Percentiles rank a stretch among this genome's conserved stretches.
Conservation (phyloP, 129 eudicot species). For the Ambrosia artemisiifolia region DNA sequence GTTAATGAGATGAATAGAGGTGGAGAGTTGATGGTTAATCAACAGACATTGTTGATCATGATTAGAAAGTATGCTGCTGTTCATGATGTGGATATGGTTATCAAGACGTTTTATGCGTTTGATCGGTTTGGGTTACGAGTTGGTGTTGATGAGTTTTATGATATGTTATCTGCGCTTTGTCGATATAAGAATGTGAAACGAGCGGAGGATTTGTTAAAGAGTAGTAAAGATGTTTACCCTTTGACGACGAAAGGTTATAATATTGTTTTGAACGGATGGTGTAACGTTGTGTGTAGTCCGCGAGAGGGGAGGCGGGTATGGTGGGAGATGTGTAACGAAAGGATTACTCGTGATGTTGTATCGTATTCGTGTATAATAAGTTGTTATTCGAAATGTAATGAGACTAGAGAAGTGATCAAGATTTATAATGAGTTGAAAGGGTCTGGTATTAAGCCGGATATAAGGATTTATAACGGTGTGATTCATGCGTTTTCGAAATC, state of each 20-base stretch:
- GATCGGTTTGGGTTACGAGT: constrained; percentile 48
- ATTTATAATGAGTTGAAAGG: constrained; percentile 58
- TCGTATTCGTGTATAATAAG: constrained; percentile 69
- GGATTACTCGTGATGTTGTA: constrained; percentile 49
- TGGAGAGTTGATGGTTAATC: constrained; percentile 49
- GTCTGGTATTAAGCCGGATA: constrained; percentile 48
- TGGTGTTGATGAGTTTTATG: constrained; percentile 59
- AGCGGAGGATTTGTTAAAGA: constrained; percentile 69
- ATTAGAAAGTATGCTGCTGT: constrained; percentile 69
- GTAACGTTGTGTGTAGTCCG: constrained; percentile 54
- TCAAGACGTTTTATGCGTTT: constrained; percentile 60
- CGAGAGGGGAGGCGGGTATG: constrained; percentile 74
- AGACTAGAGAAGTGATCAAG: constrained; percentile 51
- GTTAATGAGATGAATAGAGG: constrained; percentile 67
- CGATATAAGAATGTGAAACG: constrained; percentile 82
- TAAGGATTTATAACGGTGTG: constrained; percentile 74
- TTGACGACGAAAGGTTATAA: constrained; percentile 73
- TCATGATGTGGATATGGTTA: constrained; percentile 74
- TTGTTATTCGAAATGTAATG: constrained; percentile 54
- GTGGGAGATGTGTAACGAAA: constrained; percentile 67
- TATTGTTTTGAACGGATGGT: constrained; percentile 81
- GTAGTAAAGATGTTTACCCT: constrained; percentile 53
- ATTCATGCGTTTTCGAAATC: constrained; percentile 79
- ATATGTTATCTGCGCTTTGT: constrained; percentile 73
- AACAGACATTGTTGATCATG: constrained; percentile 74